These are phyloP conservation scores for Apiotrichum laibachii DNA, from an alignment of 1,284 basidiomycete species.

Conservation along the genomic window DNA sequence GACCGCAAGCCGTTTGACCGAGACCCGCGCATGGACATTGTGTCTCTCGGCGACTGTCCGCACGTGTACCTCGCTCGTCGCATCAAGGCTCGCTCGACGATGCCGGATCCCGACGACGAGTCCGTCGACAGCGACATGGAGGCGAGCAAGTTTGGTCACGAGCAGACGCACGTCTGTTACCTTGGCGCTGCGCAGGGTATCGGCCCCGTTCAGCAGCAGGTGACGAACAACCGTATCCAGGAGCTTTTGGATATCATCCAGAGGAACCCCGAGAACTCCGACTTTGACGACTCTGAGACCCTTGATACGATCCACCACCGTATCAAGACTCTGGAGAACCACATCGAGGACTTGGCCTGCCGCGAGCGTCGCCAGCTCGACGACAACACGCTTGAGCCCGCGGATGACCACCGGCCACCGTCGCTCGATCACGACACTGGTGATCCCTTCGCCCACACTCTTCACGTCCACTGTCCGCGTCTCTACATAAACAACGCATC, in stretches of 20 bases:
- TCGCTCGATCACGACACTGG: background rate
- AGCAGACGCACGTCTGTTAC: conserved; percentile 80
- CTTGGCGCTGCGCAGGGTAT: conserved; percentile 66
- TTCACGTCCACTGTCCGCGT: conserved; percentile 83
- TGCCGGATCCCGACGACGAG: conserved; percentile 43
- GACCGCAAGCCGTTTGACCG: conserved; percentile 62
- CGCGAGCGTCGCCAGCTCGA: conserved; percentile 35
- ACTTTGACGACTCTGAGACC: background rate
- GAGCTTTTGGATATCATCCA: conserved; percentile 30
- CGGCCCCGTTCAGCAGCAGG: conserved; percentile 64
- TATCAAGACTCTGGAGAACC: conserved; percentile 29
- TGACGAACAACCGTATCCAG: conserved; percentile 59
- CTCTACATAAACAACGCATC: conserved; percentile 76
- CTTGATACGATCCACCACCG: conserved; percentile 15
- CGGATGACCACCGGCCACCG: background rate
- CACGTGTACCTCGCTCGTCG: conserved; percentile 79
- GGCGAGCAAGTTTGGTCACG: conserved; percentile 78
- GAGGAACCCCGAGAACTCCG: conserved; percentile 1
- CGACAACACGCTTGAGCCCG: conserved; percentile 32
- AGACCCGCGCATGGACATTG: conserved; percentile 65
- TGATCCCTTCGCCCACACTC: conserved; percentile 64
- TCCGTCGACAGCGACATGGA: conserved; percentile 38
- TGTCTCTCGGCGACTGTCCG: conserved; percentile 73
- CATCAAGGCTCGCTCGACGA: conserved; percentile 35
- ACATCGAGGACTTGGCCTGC: conserved; percentile 29